Percentiles rank a stretch among this genome's conserved stretches.
Evolutionary conservation across 2,329 filamentous ascomycete species (phyloP).

Genomic region (Macrophomina phaseolina): DNA sequence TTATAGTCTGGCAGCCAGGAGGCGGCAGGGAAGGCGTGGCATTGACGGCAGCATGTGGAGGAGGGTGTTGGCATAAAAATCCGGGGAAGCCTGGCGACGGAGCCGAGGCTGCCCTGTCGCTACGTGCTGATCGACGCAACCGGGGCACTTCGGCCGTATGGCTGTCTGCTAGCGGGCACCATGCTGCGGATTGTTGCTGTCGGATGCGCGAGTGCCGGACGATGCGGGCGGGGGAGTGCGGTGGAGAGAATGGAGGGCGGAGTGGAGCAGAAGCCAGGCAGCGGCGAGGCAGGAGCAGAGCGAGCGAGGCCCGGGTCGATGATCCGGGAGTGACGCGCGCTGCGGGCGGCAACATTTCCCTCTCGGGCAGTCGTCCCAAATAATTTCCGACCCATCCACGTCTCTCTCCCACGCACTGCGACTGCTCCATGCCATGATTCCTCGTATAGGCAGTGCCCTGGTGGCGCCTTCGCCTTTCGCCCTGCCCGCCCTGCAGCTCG

Average conservation of each 20-base stretch:
- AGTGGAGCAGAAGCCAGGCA: background rate
- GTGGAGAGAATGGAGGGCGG: background rate
- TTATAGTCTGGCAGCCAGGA: background rate
- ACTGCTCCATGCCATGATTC: conserved; percentile 4
- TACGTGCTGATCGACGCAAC: background rate
- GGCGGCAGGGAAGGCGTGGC: background rate
- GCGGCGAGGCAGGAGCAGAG: background rate
- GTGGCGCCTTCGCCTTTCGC: background rate
- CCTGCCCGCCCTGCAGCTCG: background rate
- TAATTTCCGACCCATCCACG: background rate
- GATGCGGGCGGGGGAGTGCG: no score
- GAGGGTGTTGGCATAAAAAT: background rate
- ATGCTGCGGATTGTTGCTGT: background rate
- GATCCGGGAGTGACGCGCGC: background rate
- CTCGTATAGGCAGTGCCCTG: conserved; percentile 7
- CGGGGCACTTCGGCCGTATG: background rate
- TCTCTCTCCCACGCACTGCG: background rate
- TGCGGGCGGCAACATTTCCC: background rate
- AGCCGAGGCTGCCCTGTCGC: background rate
- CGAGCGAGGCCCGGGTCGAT: background rate
- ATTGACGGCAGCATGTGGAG: conserved; percentile 7
- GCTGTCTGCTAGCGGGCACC: background rate
- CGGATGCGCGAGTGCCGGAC: background rate
- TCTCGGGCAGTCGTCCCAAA: background rate
- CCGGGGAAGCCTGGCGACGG: background rate